Evolutionary conservation across 495 filamentous ascomycete species (phyloP).

Genomic region (Lepidopterella palustris): DNA sequence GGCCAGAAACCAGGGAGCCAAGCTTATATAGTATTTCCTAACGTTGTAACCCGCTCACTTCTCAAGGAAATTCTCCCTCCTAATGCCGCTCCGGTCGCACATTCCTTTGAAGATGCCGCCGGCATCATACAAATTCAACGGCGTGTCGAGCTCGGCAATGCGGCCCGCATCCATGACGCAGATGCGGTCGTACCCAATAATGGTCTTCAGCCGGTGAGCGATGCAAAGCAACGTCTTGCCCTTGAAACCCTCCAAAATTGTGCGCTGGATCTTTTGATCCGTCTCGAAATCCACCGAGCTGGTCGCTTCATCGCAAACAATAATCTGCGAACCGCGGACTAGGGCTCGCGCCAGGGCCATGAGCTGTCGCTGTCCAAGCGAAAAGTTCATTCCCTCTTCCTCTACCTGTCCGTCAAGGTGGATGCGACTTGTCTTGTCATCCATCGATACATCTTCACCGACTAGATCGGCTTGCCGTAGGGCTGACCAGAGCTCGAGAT

Average conservation of each 20-base stretch:
- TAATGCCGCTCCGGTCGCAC: slow-evolving; percentile 87
- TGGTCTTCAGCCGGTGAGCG: slow-evolving; percentile 86
- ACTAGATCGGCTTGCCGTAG: slow-evolving; percentile 77
- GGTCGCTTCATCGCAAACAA: slow-evolving; percentile 94
- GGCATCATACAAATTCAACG: slow-evolving; percentile 57
- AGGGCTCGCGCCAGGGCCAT: slow-evolving; percentile 91
- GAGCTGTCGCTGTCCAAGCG: slow-evolving; percentile 89
- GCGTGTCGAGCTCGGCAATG: slow-evolving; percentile 81
- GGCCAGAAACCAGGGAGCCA: no score
- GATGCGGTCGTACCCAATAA: slow-evolving; percentile 91
- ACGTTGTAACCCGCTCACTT: no score
- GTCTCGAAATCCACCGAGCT: slow-evolving; percentile 93
- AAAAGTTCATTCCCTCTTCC: slow-evolving; percentile 93
- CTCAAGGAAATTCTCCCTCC: slow-evolving; percentile 59
- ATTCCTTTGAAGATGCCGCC: slow-evolving; percentile 79
- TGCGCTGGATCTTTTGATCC: slow-evolving; percentile 87
- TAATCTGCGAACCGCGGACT: slow-evolving; percentile 80
- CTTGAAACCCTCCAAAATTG: slow-evolving; percentile 78
- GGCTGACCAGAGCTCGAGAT: slow-evolving; percentile 82
- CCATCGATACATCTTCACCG: slow-evolving; percentile 42
- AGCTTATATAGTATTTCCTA: no score
- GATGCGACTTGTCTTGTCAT: slow-evolving; percentile 52
- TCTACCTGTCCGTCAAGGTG: slow-evolving; percentile 82
- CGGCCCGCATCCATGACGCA: slow-evolving; percentile 87
- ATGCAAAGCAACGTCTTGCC: slow-evolving; percentile 91